Evolutionary conservation across 306 rosid species (phyloP).

Genomic region (Oemleria cerasiformis): DNA sequence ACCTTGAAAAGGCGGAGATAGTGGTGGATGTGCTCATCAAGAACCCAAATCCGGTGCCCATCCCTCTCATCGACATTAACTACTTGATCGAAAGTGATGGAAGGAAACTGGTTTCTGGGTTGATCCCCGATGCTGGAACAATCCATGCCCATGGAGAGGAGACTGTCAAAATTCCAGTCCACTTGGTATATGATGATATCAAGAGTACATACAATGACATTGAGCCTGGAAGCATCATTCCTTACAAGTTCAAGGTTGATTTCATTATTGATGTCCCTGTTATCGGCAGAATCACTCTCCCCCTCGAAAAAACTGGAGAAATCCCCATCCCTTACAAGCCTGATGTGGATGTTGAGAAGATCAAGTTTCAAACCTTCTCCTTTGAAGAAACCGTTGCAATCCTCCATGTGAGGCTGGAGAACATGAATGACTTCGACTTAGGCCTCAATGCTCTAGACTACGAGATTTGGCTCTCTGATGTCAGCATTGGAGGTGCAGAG

Average conservation of each 20-base stretch:
- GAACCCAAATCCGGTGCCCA: conserved; percentile 91
- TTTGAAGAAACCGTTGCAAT: conserved; percentile 82
- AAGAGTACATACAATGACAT: conserved; percentile 67
- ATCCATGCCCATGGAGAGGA: conserved; percentile 82
- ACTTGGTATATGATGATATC: conserved; percentile 75
- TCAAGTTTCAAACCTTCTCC: conserved; percentile 65
- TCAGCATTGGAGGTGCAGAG: conserved; percentile 69
- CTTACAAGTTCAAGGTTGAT: conserved; percentile 74
- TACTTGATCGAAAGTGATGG: conserved; percentile 89
- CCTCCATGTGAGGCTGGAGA: conserved; percentile 86
- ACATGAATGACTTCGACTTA: conserved; percentile 89
- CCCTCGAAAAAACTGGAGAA: conserved; percentile 91
- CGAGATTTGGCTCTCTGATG: conserved; percentile 82
- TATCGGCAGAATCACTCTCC: conserved; percentile 76
- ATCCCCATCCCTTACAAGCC: conserved; percentile 96
- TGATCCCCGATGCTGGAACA: conserved; percentile 96
- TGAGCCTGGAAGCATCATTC: conserved; percentile 79
- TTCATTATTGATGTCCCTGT: conserved; percentile 87
- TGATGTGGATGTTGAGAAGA: conserved; percentile 83
- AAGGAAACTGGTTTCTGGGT: conserved; percentile 78
- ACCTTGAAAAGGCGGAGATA: conserved; percentile 66
- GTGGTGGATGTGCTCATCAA: conserved; percentile 82
- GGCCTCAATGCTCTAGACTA: conserved; percentile 71
- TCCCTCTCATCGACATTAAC: conserved; percentile 76
- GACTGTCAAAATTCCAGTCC: conserved; percentile 69